These are phyloP conservation scores for Aspergillus proliferans DNA, from an alignment of 2,329 filamentous ascomycete genomes.

Conservation along the genomic window DNA sequence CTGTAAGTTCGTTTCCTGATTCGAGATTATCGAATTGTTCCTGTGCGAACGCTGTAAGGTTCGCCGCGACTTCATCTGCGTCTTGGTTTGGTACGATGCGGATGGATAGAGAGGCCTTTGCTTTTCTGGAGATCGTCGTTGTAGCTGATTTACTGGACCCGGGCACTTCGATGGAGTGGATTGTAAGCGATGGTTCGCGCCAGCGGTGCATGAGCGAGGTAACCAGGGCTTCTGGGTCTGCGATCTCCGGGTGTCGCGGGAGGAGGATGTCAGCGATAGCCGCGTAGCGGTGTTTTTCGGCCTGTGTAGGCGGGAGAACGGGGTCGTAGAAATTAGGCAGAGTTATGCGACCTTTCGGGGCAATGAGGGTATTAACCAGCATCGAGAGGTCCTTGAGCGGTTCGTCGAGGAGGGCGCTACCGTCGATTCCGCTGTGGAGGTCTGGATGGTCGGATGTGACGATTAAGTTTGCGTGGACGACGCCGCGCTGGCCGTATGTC, in stretches of 20 bases:
- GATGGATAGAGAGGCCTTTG: constrained; percentile 80
- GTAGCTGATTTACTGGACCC: constrained; percentile 80
- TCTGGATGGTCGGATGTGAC: constrained; percentile 83
- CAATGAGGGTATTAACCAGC: constrained; percentile 75
- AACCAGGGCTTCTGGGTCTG: constrained; percentile 64
- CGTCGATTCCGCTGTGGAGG: constrained; percentile 93
- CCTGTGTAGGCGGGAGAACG: constrained; percentile 66
- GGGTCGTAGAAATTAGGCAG: constrained; percentile 86
- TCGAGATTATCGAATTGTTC: constrained; percentile 67
- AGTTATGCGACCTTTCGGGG: constrained; percentile 69
- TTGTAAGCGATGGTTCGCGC: constrained; percentile 90
- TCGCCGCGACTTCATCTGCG: constrained; percentile 65
- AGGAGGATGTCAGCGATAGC: constrained; percentile 76
- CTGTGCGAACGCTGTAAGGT: constrained; percentile 61
- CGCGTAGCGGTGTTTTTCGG: constrained; percentile 74
- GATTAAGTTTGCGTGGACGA: constrained; percentile 86
- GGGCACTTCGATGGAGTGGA: constrained; percentile 80
- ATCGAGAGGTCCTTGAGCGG: constrained; percentile 85
- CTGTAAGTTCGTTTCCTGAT: constrained; percentile 71
- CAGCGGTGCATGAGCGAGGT: constrained; percentile 84
- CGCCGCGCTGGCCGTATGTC: constrained; percentile 87
- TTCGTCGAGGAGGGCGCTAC: constrained; percentile 82
- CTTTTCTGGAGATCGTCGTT: constrained; percentile 76
- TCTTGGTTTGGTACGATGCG: constrained; percentile 92
- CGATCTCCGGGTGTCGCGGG: constrained; percentile 60